Base-by-base conservation (phyloP, 257 asterid species). In the Nemophila menziesii region DNA sequence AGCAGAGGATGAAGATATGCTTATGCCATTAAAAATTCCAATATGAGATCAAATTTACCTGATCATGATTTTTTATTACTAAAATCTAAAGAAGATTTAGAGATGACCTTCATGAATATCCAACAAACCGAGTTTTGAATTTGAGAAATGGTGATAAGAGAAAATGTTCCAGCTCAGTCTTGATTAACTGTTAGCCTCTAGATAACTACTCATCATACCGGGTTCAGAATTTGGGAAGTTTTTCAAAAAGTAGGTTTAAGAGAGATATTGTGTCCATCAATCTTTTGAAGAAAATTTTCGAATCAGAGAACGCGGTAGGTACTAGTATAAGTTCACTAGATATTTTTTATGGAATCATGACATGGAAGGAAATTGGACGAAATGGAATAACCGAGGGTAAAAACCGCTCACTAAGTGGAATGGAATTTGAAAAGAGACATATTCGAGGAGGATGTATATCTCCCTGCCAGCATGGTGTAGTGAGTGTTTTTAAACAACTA, bases 391-490 rank as follows among this genome's bases (percentile, higher is more conserved):
- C 20, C 36, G 72, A 56, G 68, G 61, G 46, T 39, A 65, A 62
- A 66, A 56, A 37, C 57, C 27, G 55, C 78, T 5, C 49, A 26
- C 52, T 11, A 54, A 46, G 66, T 60, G 19, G 92, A 74, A 66
- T 69, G 78, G 50, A 66, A 58, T 61, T 49, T 69, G 54, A 67
- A 69, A 44, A 72, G 71, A 60, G 78, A 58, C 57, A 61, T 58
- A 33, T 61, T 84, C n/a, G 81, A 69, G 68, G 96, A 75, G 71
- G 95, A 71, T 72, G 82, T 80, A 39, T 92, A 83, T 69, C 95
- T 57, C 92, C 97, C 23, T 52, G 83, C 64, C 97, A 80, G 60
- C 80, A 81, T 78, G 95, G 97, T 23, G 74, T 87, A 66, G 95
- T 87, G 46, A 80, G 93, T 33, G 80, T 87, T 41, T 87, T 67